Evolutionary conservation across 495 filamentous ascomycete species (phyloP), one percentile per base, ranked within the genome.

Genomic region (Xeromyces bisporus): DNA sequence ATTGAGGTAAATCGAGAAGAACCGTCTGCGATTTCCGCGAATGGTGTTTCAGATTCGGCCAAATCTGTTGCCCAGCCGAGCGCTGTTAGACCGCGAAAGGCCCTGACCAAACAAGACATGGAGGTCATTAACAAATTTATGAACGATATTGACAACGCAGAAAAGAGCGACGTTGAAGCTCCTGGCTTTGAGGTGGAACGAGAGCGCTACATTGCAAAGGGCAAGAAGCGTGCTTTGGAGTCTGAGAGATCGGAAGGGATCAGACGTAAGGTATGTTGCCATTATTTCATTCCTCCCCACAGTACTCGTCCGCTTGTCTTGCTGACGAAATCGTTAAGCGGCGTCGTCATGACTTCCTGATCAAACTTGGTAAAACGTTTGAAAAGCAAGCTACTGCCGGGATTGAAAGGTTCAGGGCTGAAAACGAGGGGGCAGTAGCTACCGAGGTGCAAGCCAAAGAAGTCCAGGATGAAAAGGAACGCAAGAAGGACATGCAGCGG

Each of bases 401-500:
- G 16, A 61, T 60, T 28, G 57, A 69, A 12, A 58, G 64, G 18
- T 78, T 72, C 42, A 51, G 66, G 30, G 40, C 50, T n/a, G 43
- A 46, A 18, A 63, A 77, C 41, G 71, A 74, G 43, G 63, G 71
- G 3, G 74, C 73, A 9, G 89, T 86, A 11, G 62, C 85, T 31
- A 69, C 77, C 26, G 76, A 92, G 41, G 87, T 97, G 1, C 80
- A 89, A 36, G 74, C 79, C 33, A 80, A 80, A 38, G 89, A 94
- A 48, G 64, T 93, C 6, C 77, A 79, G 34, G 84, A 89, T 29
- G 89, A 99, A 49, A 99, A 96, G 51, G 91, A 96, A 55, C 82
- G 91, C 16, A 99, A 99, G 66, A 99, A 99, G 60, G 89, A 96
- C 39, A 93, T 94, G 80, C 89, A 99, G 46, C 77, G 91, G 15